phyloP scores from a whole-genome alignment of 371 early-diverging fungal genomes.

The Choanephora cucurbitarum region DNA sequence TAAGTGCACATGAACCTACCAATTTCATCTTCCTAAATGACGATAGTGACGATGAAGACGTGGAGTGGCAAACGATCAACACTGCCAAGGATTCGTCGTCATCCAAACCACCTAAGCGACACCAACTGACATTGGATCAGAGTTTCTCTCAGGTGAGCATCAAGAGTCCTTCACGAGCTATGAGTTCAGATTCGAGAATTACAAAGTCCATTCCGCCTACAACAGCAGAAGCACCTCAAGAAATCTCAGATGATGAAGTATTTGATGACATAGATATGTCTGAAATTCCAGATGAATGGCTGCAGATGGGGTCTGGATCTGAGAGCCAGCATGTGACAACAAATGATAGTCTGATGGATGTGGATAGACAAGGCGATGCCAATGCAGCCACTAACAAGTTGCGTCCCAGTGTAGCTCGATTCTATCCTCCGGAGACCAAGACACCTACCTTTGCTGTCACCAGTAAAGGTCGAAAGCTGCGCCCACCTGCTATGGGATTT shows the following conservation, averaged over 20 bases:
- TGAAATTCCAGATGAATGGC: slow-evolving; percentile 45
- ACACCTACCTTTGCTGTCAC: slow-evolving; percentile 43
- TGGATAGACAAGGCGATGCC: neutral
- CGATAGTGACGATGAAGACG: slow-evolving; percentile 43
- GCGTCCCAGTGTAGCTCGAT: slow-evolving; percentile 12
- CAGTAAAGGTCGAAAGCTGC: slow-evolving; percentile 39
- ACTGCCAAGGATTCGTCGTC: neutral
- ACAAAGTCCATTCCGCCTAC: slow-evolving; percentile 14
- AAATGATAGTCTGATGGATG: slow-evolving; percentile 6
- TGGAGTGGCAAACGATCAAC: slow-evolving; percentile 38
- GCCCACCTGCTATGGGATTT: slow-evolving; percentile 47
- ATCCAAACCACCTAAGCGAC: neutral
- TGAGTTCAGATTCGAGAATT: slow-evolving; percentile 6
- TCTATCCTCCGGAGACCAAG: slow-evolving; percentile 18
- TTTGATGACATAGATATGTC: slow-evolving; percentile 41
- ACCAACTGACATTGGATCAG: slow-evolving; percentile 33
- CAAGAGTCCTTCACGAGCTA: slow-evolving; percentile 5
- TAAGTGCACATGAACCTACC: slow-evolving; percentile 43
- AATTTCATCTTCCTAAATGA: slow-evolving; percentile 46
- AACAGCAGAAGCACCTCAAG: slow-evolving; percentile 11
- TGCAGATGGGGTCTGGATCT: slow-evolving; percentile 16
- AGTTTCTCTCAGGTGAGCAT: slow-evolving; percentile 24
- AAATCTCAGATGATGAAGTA: slow-evolving; percentile 26
- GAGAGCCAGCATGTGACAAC: neutral
- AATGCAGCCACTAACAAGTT: neutral